Evolutionary conservation across 78 protist species (phyloP).

Genomic region (Dictyostelium purpureum): DNA sequence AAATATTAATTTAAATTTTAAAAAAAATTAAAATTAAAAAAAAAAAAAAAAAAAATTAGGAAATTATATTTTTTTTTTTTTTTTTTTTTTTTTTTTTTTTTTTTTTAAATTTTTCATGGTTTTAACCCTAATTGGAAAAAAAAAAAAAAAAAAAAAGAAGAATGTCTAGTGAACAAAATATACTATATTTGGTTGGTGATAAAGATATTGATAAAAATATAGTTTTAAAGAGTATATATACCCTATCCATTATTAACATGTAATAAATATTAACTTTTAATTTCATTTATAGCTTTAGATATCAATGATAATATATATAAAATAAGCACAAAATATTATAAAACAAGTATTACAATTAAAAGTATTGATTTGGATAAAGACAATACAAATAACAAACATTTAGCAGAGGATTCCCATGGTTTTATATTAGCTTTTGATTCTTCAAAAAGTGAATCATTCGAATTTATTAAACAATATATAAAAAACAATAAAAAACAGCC

Average conservation of each 20-base stretch:
- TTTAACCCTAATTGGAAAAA: no score
- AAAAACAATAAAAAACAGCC: neutral
- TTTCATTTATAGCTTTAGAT: neutral
- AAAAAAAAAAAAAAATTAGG: no score
- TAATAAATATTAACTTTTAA: neutral
- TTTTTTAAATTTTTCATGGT: no score
- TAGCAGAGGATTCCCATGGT: neutral
- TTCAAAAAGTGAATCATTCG: slow-evolving; percentile 1
- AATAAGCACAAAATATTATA: neutral
- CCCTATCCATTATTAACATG: no score
- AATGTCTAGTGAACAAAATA: no score
- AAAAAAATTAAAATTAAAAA: no score
- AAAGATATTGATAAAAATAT: neutral
- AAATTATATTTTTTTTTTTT: no score
- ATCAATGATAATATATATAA: neutral
- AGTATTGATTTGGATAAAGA: neutral
- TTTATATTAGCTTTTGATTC: slow-evolving; percentile 30
- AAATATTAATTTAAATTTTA: no score
- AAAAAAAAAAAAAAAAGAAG: no score
- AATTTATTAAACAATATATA: neutral
- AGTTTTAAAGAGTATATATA: neutral
- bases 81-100: no score
- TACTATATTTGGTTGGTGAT: neutral
- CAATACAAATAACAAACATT: neutral
- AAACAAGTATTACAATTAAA: neutral